Evolutionary conservation across 2,329 filamentous ascomycete species (phyloP), one percentile per base, ranked within the genome.

Genomic region (Zymoseptoria brevis): DNA sequence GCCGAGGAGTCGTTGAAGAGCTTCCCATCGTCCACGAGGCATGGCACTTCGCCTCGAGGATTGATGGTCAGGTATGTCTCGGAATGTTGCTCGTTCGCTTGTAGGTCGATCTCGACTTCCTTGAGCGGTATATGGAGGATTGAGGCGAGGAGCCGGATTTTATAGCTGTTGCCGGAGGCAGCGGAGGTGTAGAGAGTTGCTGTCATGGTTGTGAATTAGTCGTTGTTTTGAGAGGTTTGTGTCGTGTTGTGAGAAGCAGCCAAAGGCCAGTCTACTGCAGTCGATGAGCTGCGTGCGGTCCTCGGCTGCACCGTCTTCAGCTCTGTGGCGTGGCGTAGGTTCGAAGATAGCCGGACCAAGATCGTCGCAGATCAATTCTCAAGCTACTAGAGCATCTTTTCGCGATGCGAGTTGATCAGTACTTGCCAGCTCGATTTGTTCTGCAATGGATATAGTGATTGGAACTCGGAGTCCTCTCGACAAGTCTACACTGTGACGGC

Each of bases 141-240:
- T 1, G 53, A 56, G 41, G 41, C 57, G 8, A 64, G 54, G 1
- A 64, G 49, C 3, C 57, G 62, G 13, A 60, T 50, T 51, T 64
- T 62, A 59, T 62, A 62, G 54, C 57, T 58, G 29, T 62, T 58
- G 7, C 60, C 62, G 19, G 62, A 58, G 24, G 35, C 35, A 16
- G 35, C 35, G 35, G 35, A 45, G 16, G 35, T 45, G 35, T 45
- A 45, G 4, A 45, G 35, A 7, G 16, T 45, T 45, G 35, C 13
- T 45, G 35, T 45, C 35, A 45, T 45, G 13, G 13, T 45, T 16
- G 35, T 16, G 16, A 6, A 16, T 16, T 3, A 45, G 35, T n/a
- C n/a, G 35, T 16, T 4, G 0, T 29, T 29, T 29, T 29, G 7
- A 2, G 26, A 8, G 4, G 26, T 29, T 1, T 29, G 26, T 8